phyloP scores from a whole-genome alignment of 1,284 basidiomycete genomes.

The Kalmanozyma brasiliensis region DNA sequence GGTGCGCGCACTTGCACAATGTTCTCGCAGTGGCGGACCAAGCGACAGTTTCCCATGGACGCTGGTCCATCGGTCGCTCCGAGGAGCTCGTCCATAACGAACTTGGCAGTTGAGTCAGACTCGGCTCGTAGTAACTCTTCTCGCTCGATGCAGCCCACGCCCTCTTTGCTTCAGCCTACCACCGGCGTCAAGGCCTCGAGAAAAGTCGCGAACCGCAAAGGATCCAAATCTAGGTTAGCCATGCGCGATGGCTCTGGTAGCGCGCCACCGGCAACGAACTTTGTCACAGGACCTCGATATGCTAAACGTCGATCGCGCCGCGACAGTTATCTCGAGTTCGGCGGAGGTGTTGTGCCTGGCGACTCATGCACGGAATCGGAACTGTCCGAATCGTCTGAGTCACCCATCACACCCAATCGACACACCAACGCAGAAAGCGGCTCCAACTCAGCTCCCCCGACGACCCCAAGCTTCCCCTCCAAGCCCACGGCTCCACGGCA shows the following conservation, averaged over 20 bases:
- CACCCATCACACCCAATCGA: slow-evolving; percentile 18
- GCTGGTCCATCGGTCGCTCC: slow-evolving; percentile 16
- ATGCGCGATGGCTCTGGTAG: slow-evolving; percentile 20
- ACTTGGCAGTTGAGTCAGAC: slow-evolving; percentile 5
- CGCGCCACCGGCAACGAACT: slow-evolving; percentile 28
- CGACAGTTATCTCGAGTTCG: slow-evolving; percentile 40
- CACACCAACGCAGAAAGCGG: neutral
- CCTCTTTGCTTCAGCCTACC: slow-evolving; percentile 2
- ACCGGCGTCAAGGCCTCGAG: slow-evolving; percentile 25
- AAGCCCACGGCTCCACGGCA: neutral
- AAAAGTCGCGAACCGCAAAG: slow-evolving; percentile 25
- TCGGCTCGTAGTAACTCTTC: slow-evolving; percentile 4
- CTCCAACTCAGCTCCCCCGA: neutral
- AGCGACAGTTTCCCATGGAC: slow-evolving; percentile 42
- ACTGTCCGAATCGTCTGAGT: slow-evolving; percentile 16
- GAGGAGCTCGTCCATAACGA: slow-evolving; percentile 15
- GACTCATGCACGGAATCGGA: slow-evolving; percentile 25
- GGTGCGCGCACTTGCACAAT: too few species aligned
- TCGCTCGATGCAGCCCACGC: slow-evolving; percentile 8
- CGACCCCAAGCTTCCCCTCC: too few species aligned
- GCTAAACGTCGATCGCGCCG: slow-evolving; percentile 21
- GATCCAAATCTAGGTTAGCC: slow-evolving; percentile 22
- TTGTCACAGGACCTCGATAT: slow-evolving; percentile 40
- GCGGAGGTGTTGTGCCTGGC: slow-evolving; percentile 44
- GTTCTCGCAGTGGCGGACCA: slow-evolving; percentile 49